A percentile compares a stretch with the other conserved stretches of the same genome.
These are phyloP conservation scores for Dryadomyces sulphureus DNA, from an alignment of 2,329 filamentous ascomycete species.

Conservation along the genomic window DNA sequence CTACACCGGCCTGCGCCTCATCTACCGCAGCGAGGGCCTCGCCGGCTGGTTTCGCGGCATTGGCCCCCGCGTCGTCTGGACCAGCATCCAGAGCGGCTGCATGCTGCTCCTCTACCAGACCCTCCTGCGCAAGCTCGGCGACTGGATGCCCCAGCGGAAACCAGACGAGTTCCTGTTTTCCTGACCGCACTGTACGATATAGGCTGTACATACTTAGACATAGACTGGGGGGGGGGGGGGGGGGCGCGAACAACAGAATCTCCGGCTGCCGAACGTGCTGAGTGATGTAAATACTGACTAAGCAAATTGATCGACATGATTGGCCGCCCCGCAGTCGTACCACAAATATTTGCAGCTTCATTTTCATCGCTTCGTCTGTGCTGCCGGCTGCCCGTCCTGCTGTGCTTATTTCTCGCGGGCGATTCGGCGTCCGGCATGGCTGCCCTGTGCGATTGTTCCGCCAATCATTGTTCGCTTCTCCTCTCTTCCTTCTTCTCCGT, in stretches of 20 bases:
- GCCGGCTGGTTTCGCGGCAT: constrained; percentile 90
- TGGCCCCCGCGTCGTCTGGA: constrained; percentile 87
- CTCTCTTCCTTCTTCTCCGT: background rate
- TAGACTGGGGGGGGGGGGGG: background rate
- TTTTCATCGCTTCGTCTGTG: background rate
- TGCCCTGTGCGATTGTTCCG: no score
- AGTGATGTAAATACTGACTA: no score
- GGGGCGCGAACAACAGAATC: no score
- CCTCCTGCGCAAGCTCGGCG: constrained; percentile 62
- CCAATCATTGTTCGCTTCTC: no score
- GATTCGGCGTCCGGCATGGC: no score
- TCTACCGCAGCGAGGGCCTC: constrained; percentile 81
- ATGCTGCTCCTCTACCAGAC: constrained; percentile 95
- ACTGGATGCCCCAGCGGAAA: constrained; percentile 22
- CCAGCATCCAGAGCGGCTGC: constrained; percentile 88
- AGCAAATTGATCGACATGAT: background rate
- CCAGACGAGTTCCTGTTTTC: background rate
- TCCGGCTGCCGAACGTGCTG: no score
- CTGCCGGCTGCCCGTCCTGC: no score
- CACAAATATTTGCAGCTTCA: background rate
- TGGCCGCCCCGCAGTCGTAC: background rate
- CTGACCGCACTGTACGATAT: background rate
- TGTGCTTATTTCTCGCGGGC: no score
- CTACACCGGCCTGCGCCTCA: constrained; percentile 65
- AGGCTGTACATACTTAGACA: background rate